Conservation (phyloP, 495 filamentous ascomycete species). For the Penicillium paradoxum region DNA sequence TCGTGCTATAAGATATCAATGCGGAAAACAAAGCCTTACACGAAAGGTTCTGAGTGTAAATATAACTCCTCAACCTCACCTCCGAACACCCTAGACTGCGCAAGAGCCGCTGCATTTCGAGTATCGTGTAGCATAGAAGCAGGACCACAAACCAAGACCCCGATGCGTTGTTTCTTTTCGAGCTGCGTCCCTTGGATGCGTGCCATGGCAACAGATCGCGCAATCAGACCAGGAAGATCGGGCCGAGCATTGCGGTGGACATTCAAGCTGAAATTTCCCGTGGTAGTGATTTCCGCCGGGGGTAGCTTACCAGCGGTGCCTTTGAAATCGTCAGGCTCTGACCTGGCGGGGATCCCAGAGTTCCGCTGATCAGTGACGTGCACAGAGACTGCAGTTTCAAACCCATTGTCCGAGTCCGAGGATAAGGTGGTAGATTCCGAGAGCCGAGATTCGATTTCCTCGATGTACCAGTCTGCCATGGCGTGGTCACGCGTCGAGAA, state of each 20-base stretch:
- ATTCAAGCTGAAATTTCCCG: slow-evolving; percentile 18
- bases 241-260: slow-evolving; percentile 30
- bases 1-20: background rate
- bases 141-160: slow-evolving; percentile 49
- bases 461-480: slow-evolving; percentile 26
- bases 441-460: slow-evolving; percentile 25
- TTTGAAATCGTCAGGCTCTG: slow-evolving; percentile 11
- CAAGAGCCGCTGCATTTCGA: slow-evolving; percentile 44
- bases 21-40: slow-evolving; percentile 28
- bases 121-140: slow-evolving; percentile 46
- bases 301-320: slow-evolving; percentile 1
- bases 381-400: slow-evolving; percentile 32
- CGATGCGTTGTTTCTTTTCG: slow-evolving; percentile 27
- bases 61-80: slow-evolving; percentile 45
- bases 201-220: slow-evolving; percentile 24
- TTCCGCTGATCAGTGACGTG: slow-evolving; percentile 20
- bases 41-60: slow-evolving; percentile 51
- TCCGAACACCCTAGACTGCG: slow-evolving; percentile 35
- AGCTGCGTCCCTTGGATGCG: slow-evolving; percentile 6
- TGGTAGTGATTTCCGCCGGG: slow-evolving; percentile 12
- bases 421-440: slow-evolving; percentile 14
- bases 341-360: slow-evolving; percentile 6
- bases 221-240: slow-evolving; percentile 30
- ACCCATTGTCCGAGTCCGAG: slow-evolving; percentile 14
- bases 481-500: slow-evolving; percentile 24